These are phyloP conservation scores for Fusarium pseudocircinatum DNA, from an alignment of 2,329 filamentous ascomycete genomes.

Conservation along the genomic window DNA sequence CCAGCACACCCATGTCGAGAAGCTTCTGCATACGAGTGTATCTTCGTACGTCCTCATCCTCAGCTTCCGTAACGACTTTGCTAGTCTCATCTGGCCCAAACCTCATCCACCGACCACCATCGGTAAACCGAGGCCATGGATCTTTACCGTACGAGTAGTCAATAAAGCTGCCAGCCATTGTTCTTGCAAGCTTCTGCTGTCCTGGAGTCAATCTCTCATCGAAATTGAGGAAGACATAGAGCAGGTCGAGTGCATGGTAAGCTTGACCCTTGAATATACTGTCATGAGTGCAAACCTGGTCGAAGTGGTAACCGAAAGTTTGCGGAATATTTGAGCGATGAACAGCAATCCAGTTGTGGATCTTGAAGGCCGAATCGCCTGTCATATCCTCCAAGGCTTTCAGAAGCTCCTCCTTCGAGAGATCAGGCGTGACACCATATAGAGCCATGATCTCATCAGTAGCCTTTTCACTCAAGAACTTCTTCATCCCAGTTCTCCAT, in stretches of 20 bases:
- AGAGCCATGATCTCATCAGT: constrained; percentile 6
- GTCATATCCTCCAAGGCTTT: constrained; percentile 12
- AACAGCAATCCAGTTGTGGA: constrained; percentile 19
- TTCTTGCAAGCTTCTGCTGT: background rate
- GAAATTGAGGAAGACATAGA: constrained; percentile 30
- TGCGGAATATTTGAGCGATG: constrained; percentile 5
- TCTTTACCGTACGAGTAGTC: constrained; percentile 23
- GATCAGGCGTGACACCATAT: constrained; percentile 2
- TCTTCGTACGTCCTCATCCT: constrained; percentile 17
- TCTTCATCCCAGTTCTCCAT: background rate
- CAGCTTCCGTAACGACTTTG: constrained; percentile 1
- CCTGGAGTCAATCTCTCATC: background rate
- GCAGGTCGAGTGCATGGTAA: constrained; percentile 21
- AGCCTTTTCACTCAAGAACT: background rate
- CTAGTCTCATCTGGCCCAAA: constrained; percentile 9
- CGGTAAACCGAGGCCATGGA: constrained; percentile 10
- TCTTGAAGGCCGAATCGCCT: constrained; percentile 9
- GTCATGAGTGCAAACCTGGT: constrained; percentile 21
- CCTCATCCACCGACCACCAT: constrained; percentile 9
- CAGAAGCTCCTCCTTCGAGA: background rate
- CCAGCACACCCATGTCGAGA: too few relatives aligned
- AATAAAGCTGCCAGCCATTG: constrained; percentile 15
- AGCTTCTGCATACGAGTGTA: constrained; percentile 11
- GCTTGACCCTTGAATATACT: constrained; percentile 15
- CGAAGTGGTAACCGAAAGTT: constrained; percentile 28